These are phyloP conservation scores for Blastomyces gilchristii DNA, from an alignment of 2,329 filamentous ascomycete genomes.

Conservation along the genomic window DNA sequence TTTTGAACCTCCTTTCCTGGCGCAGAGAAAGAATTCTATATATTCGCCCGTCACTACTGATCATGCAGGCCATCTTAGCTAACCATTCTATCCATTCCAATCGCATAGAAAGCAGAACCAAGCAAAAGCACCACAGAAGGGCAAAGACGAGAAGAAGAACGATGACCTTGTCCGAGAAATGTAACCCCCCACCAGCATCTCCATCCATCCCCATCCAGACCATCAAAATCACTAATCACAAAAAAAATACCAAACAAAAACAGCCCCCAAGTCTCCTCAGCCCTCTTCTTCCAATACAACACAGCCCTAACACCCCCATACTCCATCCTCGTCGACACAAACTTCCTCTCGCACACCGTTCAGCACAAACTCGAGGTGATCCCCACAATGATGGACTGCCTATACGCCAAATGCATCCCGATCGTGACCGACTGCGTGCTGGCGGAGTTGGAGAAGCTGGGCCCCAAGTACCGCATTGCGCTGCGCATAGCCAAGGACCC, in stretches of 20 bases:
- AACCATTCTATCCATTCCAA: background rate
- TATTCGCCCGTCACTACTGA: no score
- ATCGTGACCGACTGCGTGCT: constrained; percentile 77
- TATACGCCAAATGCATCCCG: constrained; percentile 83
- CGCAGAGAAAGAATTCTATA: background rate
- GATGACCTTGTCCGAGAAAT: constrained; percentile 64
- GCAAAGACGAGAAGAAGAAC: constrained; percentile 45
- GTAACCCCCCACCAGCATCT: constrained; percentile 29
- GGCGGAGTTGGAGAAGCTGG: constrained; percentile 81
- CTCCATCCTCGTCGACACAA: constrained; percentile 71
- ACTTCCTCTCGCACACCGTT: constrained; percentile 84
- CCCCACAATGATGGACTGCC: constrained; percentile 82
- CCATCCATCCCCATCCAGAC: constrained; percentile 12
- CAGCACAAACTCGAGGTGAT: constrained; percentile 81
- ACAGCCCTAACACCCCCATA: constrained; percentile 77
- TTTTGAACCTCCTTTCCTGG: background rate
- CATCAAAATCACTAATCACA: constrained; percentile 1
- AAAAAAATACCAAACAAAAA: constrained; percentile 7
- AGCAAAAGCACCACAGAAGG: constrained; percentile 43
- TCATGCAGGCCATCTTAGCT: background rate
- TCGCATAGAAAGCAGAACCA: constrained; percentile 58
- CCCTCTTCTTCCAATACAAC: constrained; percentile 85
- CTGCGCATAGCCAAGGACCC: constrained; percentile 80
- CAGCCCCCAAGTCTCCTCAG: constrained; percentile 64
- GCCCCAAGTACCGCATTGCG: constrained; percentile 78